phyloP scores from a whole-genome alignment of 2,329 filamentous ascomycete genomes.

The Boeremia lycopersici region DNA sequence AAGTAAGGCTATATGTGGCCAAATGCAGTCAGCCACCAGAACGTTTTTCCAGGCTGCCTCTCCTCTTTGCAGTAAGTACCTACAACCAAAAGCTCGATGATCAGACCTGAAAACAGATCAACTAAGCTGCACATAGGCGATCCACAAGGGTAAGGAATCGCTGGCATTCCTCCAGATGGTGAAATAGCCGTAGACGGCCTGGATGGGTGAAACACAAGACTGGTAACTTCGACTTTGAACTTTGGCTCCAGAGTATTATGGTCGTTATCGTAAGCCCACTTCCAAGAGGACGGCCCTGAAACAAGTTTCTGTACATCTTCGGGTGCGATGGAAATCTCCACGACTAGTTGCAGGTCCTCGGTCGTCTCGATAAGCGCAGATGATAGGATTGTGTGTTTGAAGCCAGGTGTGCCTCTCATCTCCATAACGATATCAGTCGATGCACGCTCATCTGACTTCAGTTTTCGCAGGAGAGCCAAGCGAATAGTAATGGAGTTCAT shows the following conservation, averaged over 20 bases:
- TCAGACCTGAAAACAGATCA: background rate
- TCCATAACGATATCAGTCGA: background rate
- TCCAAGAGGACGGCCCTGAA: background rate
- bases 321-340: background rate
- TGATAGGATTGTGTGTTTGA: background rate
- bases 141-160: background rate
- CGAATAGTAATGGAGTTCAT: background rate
- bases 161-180: background rate
- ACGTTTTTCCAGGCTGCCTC: background rate
- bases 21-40: background rate
- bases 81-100: background rate
- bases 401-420: background rate
- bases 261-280: constrained; percentile 1
- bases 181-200: background rate
- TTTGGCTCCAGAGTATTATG: background rate
- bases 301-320: background rate
- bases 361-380: background rate
- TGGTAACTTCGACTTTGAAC: background rate
- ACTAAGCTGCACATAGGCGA: background rate
- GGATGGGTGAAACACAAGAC: background rate
- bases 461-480: background rate
- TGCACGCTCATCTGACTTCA: background rate
- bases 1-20: background rate
- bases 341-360: background rate
- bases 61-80: background rate